Base-by-base conservation (phyloP, 1,284 basidiomycete genomes). In the Austroboletus novae-zelandiae region DNA sequence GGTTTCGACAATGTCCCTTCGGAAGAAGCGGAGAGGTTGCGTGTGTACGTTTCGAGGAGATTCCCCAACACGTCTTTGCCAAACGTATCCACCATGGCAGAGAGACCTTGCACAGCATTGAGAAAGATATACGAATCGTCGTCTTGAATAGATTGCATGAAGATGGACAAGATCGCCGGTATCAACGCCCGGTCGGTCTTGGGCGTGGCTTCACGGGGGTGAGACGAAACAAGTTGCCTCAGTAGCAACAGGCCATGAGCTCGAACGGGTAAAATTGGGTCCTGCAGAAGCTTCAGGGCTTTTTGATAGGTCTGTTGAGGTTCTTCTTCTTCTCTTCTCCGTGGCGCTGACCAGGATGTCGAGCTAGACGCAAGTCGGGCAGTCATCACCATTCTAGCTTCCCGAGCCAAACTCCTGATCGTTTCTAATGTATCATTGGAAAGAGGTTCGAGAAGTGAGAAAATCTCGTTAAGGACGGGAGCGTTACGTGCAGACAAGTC, bases 121-220 rank as follows among this genome's bases (percentile, higher is more conserved):
- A 98, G 73, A 67, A 94, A 98, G 52, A 98, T 85, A 69, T 95
- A 98, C 31, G 91, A 94, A 65, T 99, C 96, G 45, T 95, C 89
- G 60, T 98, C 94, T 62, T 94, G 88, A 4, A 97, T 72, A 0
- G 86, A 81, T 60, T 91, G 84, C 54, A 97, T 70, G 66, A 97
- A 95, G 45, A 98, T 87, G 41, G 91, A 90, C 40, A 95, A 72
- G 57, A 98, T 91, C 2, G 86, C 86, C 1, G 93, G 92, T 5
- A 89, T 70, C 14, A 97, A 76, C 0, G 89, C 86, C 11, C 78
- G 59, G 35, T 71, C 60, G 50, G 68, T 62, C 30, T 61, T 48
- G 46, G 51, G 40, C 9, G 41, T 11, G 25, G 50, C 60, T 53
- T 30, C 25, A 39, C 45, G 54, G 43, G 55, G 44, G 50, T 54